Base-by-base conservation (phyloP, 2,329 filamentous ascomycete genomes). In the Thermothelomyces thermophilus region DNA sequence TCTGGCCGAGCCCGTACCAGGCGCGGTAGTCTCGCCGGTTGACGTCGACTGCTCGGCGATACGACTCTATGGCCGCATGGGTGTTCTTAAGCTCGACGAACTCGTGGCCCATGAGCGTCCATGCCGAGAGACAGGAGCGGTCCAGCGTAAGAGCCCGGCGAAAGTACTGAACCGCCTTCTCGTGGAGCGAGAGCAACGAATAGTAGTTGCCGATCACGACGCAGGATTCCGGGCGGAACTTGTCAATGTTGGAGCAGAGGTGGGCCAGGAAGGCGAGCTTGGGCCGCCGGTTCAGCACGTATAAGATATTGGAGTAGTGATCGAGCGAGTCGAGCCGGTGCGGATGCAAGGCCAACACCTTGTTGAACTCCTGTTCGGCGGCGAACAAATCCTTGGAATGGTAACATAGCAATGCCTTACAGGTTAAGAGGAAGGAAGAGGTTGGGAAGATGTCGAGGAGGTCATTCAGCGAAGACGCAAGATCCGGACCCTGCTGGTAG, bases 71-170 rank as follows among this genome's bases (percentile, higher is more conserved):
- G 8, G 93, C 93, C 0, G 93, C 91, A 62, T 98, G 93, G 0
- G 91, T 97, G 65, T 98, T 98, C 64, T 97, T 98, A 69, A 98
- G 83, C 68, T 98, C 93, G 47, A 97, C 90, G 60, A 96, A 98
- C 66, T 98, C 93, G 67, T 98, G 93, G 1, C 93, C 93, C 91
- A 98, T 97, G 1, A 98, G 75, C 0, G 93, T 98, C 93, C 93
- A 98, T 1, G 93, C 93, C 0, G 90, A 94, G 14, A 96, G 77
- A 64, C 93, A 98, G 22, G 83, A 85, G 9, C 91, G 83, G 64
- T 98, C 93, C 0, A 98, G 75, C 0, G 89, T 94, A 17, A 98
- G 71, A 0, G 93, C 93, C 19, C 93, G 84, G 3, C 93, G 86
- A 72, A 98, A 98, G 68, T 97, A 97, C 70, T 96, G 90, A 46